These are phyloP conservation scores for Hypoxylon sp. DNA, from an alignment of 2,329 filamentous ascomycete species.

Conservation along the genomic window DNA sequence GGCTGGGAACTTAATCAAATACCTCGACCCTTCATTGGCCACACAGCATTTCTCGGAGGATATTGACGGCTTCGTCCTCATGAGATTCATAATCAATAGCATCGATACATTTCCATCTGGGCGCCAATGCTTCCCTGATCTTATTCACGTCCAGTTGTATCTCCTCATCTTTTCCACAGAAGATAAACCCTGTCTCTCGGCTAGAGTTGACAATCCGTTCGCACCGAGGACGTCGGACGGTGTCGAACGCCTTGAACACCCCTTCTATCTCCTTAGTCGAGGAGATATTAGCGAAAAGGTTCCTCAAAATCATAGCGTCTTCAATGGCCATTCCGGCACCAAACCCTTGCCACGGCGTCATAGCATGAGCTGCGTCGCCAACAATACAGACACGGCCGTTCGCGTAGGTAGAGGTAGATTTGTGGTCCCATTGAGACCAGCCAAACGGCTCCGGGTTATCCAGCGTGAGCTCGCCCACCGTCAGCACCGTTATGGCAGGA, in stretches of 20 bases:
- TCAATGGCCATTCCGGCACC: conserved; percentile 11
- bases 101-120: conserved; percentile 7
- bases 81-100: background rate
- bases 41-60: background rate
- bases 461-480: conserved; percentile 26
- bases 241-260: conserved; percentile 33
- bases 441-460: conserved; percentile 23
- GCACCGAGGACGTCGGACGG: conserved; percentile 30
- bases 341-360: conserved; percentile 11
- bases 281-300: conserved; percentile 11
- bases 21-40: background rate
- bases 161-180: conserved; percentile 16
- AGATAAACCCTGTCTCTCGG: conserved; percentile 38
- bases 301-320: conserved; percentile 31
- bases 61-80: background rate
- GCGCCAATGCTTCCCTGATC: background rate
- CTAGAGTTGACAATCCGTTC: conserved; percentile 41
- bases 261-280: conserved; percentile 6
- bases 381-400: conserved; percentile 30
- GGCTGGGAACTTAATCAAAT: too few relatives aligned
- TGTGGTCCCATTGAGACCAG: conserved; percentile 44
- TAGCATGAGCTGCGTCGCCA: conserved; percentile 17
- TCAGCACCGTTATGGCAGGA: background rate
- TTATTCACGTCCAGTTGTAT: conserved; percentile 2
- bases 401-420: conserved; percentile 35